Evolutionary conservation across 148 eudicot genomes (phyloP), one percentile per base, ranked within the genome.

Genomic region (Salicornia ramosissima): DNA sequence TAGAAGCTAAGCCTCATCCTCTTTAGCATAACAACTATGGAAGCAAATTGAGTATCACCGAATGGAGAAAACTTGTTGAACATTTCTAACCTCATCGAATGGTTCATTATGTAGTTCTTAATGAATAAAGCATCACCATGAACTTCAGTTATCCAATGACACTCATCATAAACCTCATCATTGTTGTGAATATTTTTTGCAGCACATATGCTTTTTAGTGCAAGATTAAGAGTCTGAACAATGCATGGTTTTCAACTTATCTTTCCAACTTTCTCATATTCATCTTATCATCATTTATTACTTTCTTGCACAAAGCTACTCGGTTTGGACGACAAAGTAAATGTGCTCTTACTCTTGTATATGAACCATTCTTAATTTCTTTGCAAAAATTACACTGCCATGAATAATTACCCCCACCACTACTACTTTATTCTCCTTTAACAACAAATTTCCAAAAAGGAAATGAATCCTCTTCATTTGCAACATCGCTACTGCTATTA

Each of bases 61-160:
- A 74, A 30, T 33, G 78, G 15, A 26, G 30, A 28, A 31, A 79
- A 82, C 21, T 70, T 45, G 42, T 64, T 68, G n/a, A 29, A 81
- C 10, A 79, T 65, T n/a, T n/a, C 45, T 42, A 76, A 42, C 18
- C 68, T 74, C 78, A 71, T 77, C 2, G 29, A 36, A 53, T 79
- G 76, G 18, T 80, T 80, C 74, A 80, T 62, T 66, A 71, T 78
- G 39, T 67, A 71, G 21, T 62, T 67, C 34, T 78, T 71, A 0
- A 71, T 66, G 2, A 64, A 42, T 10, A 56, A 10, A 45, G 31
- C 57, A 29, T 71, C 80, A 2, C 30, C 55, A 36, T 22, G 54
- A 68, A 62, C 15, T 65, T 66, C 51, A 10, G 47, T 43, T 43
- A 43, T 43, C 47, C 47, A 43, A 43, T 43, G 47, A 43, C 47